A percentile compares a stretch with the other conserved stretches of the same genome.
phyloP scores from a whole-genome alignment of 768 basidiomycete genomes.

The Trametes villosa region DNA sequence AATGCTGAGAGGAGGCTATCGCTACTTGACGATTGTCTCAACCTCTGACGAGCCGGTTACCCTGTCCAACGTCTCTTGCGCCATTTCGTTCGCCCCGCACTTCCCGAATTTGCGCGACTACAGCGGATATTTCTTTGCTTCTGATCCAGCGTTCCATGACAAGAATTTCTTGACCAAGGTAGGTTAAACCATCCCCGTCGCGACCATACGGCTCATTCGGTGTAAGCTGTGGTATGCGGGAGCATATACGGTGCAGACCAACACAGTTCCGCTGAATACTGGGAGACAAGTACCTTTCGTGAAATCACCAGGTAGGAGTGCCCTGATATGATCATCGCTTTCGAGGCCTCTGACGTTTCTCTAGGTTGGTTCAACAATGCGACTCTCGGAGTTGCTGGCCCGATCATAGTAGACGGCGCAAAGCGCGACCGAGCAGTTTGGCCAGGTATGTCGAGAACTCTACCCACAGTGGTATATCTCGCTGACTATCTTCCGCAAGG shows the following conservation, averaged over 20 bases:
- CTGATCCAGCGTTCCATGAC: conserved; percentile 50
- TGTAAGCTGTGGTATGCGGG: conserved; percentile 59
- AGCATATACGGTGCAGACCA: conserved; percentile 64
- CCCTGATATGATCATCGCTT: not conserved
- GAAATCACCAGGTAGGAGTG: conserved; percentile 38
- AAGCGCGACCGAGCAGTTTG: conserved; percentile 66
- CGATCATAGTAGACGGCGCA: conserved; percentile 65
- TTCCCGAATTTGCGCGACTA: conserved; percentile 52
- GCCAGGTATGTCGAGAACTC: conserved; percentile 45
- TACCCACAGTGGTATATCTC: not conserved
- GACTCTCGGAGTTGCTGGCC: conserved; percentile 56
- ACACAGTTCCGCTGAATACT: conserved; percentile 54
- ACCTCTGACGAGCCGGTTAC: conserved; percentile 39
- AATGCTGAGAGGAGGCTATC: conserved; percentile 54
- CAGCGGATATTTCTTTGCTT: conserved; percentile 55
- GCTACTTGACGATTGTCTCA: conserved; percentile 55
- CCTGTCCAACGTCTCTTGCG: conserved; percentile 53
- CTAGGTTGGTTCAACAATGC: conserved; percentile 60
- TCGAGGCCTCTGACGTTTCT: conserved; percentile 16
- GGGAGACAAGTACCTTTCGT: conserved; percentile 54
- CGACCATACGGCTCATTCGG: not conserved
- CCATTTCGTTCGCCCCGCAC: conserved; percentile 59
- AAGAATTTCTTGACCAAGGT: conserved; percentile 54
- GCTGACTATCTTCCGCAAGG: conserved; percentile 33
- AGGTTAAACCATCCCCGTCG: not conserved